These are phyloP conservation scores for Botryotinia calthae DNA, from an alignment of 2,329 filamentous ascomycete species.

Conservation along the genomic window DNA sequence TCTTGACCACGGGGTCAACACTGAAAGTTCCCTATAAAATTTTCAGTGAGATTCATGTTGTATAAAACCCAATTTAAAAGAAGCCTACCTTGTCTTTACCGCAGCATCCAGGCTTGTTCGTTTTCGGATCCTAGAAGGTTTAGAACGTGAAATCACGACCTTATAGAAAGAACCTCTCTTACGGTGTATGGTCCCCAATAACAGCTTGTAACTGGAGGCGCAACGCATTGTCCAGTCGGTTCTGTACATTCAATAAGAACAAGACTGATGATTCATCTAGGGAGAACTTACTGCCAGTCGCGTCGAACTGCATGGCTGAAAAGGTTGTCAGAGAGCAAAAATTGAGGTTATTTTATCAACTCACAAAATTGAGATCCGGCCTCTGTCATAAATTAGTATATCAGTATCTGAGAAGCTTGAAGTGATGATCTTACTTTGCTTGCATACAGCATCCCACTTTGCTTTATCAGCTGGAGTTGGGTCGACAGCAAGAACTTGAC, in stretches of 20 bases:
- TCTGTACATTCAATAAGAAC: not conserved
- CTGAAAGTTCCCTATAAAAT: not conserved
- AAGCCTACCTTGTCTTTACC: conserved; percentile 4
- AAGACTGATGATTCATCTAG: no score
- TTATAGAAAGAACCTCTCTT: not conserved
- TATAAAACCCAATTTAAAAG: not conserved
- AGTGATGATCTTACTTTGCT: conserved; percentile 3
- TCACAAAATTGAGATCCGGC: conserved; percentile 11
- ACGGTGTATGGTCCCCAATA: conserved; percentile 14
- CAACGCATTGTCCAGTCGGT: conserved; percentile 7
- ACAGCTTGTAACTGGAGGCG: conserved; percentile 5
- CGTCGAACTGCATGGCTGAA: conserved; percentile 1
- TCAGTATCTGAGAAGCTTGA: not conserved
- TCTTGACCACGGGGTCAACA: not conserved
- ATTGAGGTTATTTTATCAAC: not conserved
- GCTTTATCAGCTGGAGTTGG: conserved; percentile 12
- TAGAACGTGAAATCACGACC: not conserved
- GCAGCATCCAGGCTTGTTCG: not conserved
- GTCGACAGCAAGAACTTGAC: conserved; percentile 6
- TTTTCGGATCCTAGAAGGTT: not conserved
- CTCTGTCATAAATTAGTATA: not conserved
- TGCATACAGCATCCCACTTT: conserved; percentile 11
- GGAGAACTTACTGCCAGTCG: conserved; percentile 5
- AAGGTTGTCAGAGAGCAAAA: not conserved
- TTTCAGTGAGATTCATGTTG: not conserved